Evolutionary conservation across 208 protist genomes (phyloP), one percentile per base, ranked within the genome.

Genomic region (Acanthamoeba castellanii): DNA sequence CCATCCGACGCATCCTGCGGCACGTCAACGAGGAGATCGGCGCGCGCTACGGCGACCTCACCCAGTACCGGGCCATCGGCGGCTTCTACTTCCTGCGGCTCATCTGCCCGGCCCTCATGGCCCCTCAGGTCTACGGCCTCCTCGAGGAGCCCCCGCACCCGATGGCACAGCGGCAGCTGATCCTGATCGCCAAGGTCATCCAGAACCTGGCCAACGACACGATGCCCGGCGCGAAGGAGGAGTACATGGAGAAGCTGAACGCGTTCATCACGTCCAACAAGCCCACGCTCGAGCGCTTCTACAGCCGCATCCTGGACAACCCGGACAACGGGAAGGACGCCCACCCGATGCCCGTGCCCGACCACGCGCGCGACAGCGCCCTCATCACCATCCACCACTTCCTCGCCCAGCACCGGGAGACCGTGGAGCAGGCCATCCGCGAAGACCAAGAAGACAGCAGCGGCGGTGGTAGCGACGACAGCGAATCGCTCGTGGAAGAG

Each of bases 201-300:
- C 92, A 94, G 47, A 94, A 94, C 18, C 92, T 94, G 64, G 92
- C 92, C 61, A 94, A 94, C 42, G 52, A 89, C 78, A 94, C 92
- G 0, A 3, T 94, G 27, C 92, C 92, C 32, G 92, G 92, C 11
- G 61, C 37, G 2, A 94, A 94, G 57, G 92, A 94, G 59, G 68
- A 94, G 9, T 94, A 94, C 91, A 94, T 94, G 91, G 91, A 94
- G 70, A 78, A 84, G 57, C 72, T 94, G 32, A 94, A 94, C 57
- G 70, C 50, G n/a, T 88, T 88, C 27, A 88, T 88, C 45, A 88
- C 81, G 1, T 66, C 81, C 5, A 88, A 88, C 81, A 88, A 88
- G 81, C 81, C 81, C 45, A 88, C 50, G 18, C 47, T 88, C 20
- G 81, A 88, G 52, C 81, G 81, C 14, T 88, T 88, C 81, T 88